These are phyloP conservation scores for Candida boidinii DNA, from an alignment of 805 yeast species.

Conservation along the genomic window DNA sequence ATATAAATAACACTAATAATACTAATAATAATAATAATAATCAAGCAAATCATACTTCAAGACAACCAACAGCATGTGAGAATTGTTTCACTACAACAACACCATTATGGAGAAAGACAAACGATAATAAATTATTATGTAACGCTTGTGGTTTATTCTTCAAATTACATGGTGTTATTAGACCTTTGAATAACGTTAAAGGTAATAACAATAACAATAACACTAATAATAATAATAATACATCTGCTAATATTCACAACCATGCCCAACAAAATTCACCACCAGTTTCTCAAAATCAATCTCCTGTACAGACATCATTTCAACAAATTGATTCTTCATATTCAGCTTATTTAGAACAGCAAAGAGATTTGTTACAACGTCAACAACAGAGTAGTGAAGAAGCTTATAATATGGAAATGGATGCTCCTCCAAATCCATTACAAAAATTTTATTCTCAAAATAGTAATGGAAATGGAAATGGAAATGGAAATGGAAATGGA, in stretches of 20 bases:
- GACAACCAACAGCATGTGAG: conserved; percentile 50
- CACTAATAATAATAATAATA: conserved; percentile 2
- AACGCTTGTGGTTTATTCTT: conserved; percentile 90
- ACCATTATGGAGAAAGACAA: conserved; percentile 84
- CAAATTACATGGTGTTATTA: conserved; percentile 66
- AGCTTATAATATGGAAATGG: background rate
- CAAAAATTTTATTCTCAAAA: too few species aligned
- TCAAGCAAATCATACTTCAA: conserved; percentile 4
- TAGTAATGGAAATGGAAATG: too few species aligned
- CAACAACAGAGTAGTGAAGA: conserved; percentile 1
- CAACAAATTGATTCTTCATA: too few species aligned
- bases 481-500: background rate
- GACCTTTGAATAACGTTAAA: conserved; percentile 18
- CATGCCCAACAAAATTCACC: background rate
- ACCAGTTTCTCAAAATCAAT: background rate
- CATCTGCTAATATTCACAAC: background rate
- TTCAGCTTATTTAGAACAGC: too few species aligned
- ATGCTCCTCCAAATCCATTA: too few species aligned
- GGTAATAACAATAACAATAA: conserved; percentile 1
- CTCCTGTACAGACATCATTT: background rate
- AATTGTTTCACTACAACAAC: conserved; percentile 90
- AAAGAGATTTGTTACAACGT: background rate
- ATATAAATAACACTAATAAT: too few species aligned
- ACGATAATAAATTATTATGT: conserved; percentile 76
- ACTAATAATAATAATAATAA: background rate